Evolutionary conservation across 139 green algal species (phyloP).

Genomic region (Protoeuglena noctilucae): DNA sequence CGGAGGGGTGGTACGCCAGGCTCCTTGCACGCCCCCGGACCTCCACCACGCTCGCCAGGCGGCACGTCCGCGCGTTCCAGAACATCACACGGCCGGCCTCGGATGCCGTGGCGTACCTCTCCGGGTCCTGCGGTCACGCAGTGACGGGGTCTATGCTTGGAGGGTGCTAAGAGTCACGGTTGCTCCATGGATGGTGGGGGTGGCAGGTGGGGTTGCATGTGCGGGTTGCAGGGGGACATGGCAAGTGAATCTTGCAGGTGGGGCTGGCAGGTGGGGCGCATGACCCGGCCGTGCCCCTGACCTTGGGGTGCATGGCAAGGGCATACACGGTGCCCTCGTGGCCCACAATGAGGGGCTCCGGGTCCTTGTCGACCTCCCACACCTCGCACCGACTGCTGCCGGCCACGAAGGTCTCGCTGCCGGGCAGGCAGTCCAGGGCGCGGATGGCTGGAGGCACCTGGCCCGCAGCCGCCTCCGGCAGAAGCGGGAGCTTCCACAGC

Average conservation of each 20-base stretch:
- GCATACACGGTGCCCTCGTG: constrained; percentile 35
- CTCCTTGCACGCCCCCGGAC: constrained; percentile 22
- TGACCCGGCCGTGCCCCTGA: too few relatives aligned
- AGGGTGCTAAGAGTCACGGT: too few relatives aligned
- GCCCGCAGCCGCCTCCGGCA: not conserved
- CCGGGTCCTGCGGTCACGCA: too few relatives aligned
- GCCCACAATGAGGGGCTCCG: constrained; percentile 31
- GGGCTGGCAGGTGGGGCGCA: too few relatives aligned
- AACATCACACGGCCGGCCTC: constrained; percentile 32
- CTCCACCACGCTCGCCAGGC: constrained; percentile 17
- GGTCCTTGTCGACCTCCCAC: constrained; percentile 26
- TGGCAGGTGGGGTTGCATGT: too few relatives aligned
- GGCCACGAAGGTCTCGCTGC: constrained; percentile 22
- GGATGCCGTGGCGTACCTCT: constrained; percentile 27
- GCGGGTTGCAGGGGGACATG: too few relatives aligned
- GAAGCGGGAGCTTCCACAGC: not conserved
- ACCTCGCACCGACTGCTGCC: constrained; percentile 37
- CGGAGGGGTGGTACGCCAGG: constrained; percentile 17
- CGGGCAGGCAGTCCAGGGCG: constrained; percentile 21
- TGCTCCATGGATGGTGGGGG: too few relatives aligned
- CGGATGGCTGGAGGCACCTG: constrained; percentile 13
- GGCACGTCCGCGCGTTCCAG: constrained; percentile 21
- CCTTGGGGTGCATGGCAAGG: constrained; percentile 35
- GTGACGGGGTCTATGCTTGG: too few relatives aligned
- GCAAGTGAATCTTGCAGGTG: too few relatives aligned